Base-by-base conservation (phyloP, 2,329 filamentous ascomycete genomes). In the Basipetospora sp. region DNA sequence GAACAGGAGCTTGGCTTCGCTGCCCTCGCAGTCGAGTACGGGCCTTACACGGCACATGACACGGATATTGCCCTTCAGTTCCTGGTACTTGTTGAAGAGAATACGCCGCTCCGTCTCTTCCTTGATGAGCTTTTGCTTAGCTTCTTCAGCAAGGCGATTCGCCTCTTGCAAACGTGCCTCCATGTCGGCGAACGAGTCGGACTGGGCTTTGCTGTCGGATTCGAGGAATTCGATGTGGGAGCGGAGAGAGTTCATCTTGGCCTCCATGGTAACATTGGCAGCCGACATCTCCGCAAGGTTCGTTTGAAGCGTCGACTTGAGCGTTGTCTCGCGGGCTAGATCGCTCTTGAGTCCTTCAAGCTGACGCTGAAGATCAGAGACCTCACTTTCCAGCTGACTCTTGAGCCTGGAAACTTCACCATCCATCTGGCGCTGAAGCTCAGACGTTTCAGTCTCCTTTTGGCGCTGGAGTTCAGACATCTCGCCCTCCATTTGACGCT, bases 11-110 rank as follows among this genome's bases (percentile, higher is more conserved):
- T 74, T 71, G 3, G 88, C 85, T 10, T 74, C 65, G 17, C 76
- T 67, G 5, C 77, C 76, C 41, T 81, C 77, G 1, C 62, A 56
- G 17, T 64, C 65, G 16, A 81, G 63, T 0, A 79, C 64, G 1
- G 90, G 90, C 29, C 92, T 79, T 19, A 96, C 88, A 53, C 90
- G 77, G 53, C 88, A 96, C 74, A 98, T 98, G 46, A 98, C 90
- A 15, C 90, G 80, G 50, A 98, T 98, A 53, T 98, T 98, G 49
- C 90, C 90, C 57, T 94, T 94, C 42, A 98, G 72, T 53, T 98
- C 90, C 55, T 98, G 86, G 33, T 98, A 88, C 55, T 93, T 90
- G 58, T 96, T 96, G 64, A 96, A 94, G 0, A 98, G 70, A 48
- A 92, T 88, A 16, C 90, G 74, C 11, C 90, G 76, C 36, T 94